These are phyloP conservation scores for Delonix regia DNA, from an alignment of 306 rosid genomes.

Conservation along the genomic window DNA sequence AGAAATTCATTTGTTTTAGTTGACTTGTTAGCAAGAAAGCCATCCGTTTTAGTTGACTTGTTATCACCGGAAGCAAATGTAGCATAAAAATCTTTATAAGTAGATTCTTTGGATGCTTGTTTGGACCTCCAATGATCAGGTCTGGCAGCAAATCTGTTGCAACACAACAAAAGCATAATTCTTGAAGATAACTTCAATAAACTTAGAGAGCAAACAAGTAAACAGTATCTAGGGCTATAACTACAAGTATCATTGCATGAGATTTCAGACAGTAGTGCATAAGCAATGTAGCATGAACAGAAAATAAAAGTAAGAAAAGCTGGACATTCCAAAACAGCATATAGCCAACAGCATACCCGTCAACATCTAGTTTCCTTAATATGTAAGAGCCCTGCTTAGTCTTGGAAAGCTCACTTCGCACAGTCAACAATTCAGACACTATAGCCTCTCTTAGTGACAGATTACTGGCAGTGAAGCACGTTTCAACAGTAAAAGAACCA, in stretches of 20 bases:
- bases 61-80: slow-evolving; percentile 69
- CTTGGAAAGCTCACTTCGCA: slow-evolving; percentile 74
- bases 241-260: slow-evolving; percentile 2
- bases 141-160: slow-evolving; percentile 66
- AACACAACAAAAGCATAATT: slow-evolving; percentile 32
- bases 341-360: slow-evolving; percentile 58
- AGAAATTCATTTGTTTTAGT: slow-evolving; percentile 52
- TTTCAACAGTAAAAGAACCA: slow-evolving; percentile 82
- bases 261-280: slow-evolving; percentile 15
- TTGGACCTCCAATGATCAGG: slow-evolving; percentile 93
- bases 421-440: slow-evolving; percentile 73
- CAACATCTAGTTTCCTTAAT: slow-evolving; percentile 79
- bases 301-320: slow-evolving; percentile 26
- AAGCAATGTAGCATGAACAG: slow-evolving; percentile 1
- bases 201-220: slow-evolving; percentile 21
- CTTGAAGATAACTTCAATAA: slow-evolving; percentile 3
- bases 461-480: slow-evolving; percentile 72
- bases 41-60: slow-evolving; percentile 45
- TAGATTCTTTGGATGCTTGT: slow-evolving; percentile 77
- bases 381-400: slow-evolving; percentile 88
- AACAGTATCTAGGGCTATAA: slow-evolving; percentile 22
- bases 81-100: slow-evolving; percentile 64
- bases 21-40: slow-evolving; percentile 60
- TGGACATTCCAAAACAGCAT: slow-evolving; percentile 32
- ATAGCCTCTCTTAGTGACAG: slow-evolving; percentile 75